phyloP scores from a whole-genome alignment of 1,139 yeast species.

The Candida sanyaensis region DNA sequence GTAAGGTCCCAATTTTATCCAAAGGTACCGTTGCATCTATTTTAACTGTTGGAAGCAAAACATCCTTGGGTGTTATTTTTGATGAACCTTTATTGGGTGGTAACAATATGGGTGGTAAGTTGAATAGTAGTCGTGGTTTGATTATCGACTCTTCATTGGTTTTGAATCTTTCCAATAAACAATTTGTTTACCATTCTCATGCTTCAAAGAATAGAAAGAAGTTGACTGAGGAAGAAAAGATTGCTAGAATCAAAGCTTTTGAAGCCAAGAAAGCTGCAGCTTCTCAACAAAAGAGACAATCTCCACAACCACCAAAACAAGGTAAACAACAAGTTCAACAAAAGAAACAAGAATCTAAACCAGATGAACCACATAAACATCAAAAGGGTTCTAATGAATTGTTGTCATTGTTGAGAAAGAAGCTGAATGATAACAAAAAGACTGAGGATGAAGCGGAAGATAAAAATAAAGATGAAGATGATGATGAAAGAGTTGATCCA shows the following conservation, averaged over 20 bases:
- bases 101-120: slow-evolving; percentile 74
- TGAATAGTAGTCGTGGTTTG: slow-evolving; percentile 78
- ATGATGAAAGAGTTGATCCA: slow-evolving; percentile 23
- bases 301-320: neutral
- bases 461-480: slow-evolving; percentile 18
- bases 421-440: slow-evolving; percentile 4
- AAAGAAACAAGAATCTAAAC: slow-evolving; percentile 9
- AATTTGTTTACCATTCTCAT: slow-evolving; percentile 73
- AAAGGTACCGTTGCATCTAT: slow-evolving; percentile 92
- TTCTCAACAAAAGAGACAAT: slow-evolving; percentile 6
- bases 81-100: slow-evolving; percentile 86
- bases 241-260: slow-evolving; percentile 19
- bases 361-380: slow-evolving; percentile 13
- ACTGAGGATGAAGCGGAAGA: slow-evolving; percentile 3
- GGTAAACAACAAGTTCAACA: slow-evolving; percentile 5
- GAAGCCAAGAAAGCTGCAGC: slow-evolving; percentile 20
- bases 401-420: slow-evolving; percentile 35
- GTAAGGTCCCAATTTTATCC: slow-evolving; percentile 84
- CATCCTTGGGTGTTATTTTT: slow-evolving; percentile 71
- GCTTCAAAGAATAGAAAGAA: slow-evolving; percentile 55
- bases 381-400: slow-evolving; percentile 31
- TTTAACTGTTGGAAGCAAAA: slow-evolving; percentile 60
- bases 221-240: slow-evolving; percentile 24
- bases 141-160: slow-evolving; percentile 81
- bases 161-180: slow-evolving; percentile 72